These are phyloP conservation scores for Leucoagaricus sp. DNA, from an alignment of 1,284 basidiomycete genomes.

Conservation along the genomic window DNA sequence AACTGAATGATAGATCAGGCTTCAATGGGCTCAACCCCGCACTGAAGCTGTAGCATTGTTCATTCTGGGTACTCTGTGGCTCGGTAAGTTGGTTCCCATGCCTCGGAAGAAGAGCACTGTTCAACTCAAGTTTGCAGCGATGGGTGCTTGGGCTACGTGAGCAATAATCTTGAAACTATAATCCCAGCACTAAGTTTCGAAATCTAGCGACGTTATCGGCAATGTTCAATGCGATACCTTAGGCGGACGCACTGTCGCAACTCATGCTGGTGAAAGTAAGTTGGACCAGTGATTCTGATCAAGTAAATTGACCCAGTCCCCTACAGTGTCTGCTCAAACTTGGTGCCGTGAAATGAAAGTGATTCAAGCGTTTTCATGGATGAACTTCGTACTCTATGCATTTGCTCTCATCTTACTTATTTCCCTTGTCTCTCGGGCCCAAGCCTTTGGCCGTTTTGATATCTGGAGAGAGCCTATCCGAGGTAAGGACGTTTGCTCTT, in stretches of 20 bases:
- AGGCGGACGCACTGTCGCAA: slow-evolving; percentile 44
- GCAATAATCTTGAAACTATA: slow-evolving; percentile 23
- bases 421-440: slow-evolving; percentile 39
- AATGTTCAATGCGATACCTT: slow-evolving; percentile 61
- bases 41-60: slow-evolving; percentile 59
- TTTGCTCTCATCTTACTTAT: slow-evolving; percentile 41
- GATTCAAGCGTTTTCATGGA: slow-evolving; percentile 78
- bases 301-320: background rate
- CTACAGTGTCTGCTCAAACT: slow-evolving; percentile 50
- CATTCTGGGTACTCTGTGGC: slow-evolving; percentile 63
- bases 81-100: slow-evolving; percentile 45
- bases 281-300: slow-evolving; percentile 15
- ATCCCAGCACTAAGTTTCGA: background rate
- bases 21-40: slow-evolving; percentile 69
- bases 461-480: slow-evolving; percentile 47
- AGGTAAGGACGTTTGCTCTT: slow-evolving; percentile 29
- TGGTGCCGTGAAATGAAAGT: slow-evolving; percentile 81
- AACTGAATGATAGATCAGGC: slow-evolving; percentile 34
- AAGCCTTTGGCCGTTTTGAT: slow-evolving; percentile 39
- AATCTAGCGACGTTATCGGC: slow-evolving; percentile 66
- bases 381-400: slow-evolving; percentile 59
- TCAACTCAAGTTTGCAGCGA: slow-evolving; percentile 41
- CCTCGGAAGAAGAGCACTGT: background rate
- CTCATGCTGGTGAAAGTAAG: slow-evolving; percentile 60
- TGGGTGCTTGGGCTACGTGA: slow-evolving; percentile 75